These are phyloP conservation scores for Solanum appendiculatum DNA, from an alignment of 257 asterid species.

Conservation along the genomic window DNA sequence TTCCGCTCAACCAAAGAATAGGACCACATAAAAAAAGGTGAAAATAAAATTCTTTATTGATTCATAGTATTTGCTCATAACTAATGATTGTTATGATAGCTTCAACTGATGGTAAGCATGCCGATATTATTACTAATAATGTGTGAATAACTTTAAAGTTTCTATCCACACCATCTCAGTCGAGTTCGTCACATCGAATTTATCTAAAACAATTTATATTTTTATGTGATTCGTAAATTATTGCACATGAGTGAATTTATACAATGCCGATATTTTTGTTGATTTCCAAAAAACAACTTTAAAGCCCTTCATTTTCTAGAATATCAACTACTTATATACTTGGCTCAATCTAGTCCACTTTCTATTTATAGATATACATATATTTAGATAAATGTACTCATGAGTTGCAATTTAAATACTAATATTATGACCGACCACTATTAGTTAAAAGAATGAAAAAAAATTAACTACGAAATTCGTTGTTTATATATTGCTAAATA, in stretches of 20 bases:
- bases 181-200: background rate
- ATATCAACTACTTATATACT: background rate
- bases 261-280: background rate
- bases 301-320: background rate
- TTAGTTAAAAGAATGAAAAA: no score
- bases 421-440: no score
- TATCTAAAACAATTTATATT: rapidly evolving
- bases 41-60: background rate
- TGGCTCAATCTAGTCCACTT: background rate
- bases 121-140: background rate
- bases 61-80: background rate
- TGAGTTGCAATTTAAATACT: no score
- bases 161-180: background rate
- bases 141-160: background rate
- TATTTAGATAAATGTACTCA: no score
- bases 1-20: background rate
- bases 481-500: background rate
- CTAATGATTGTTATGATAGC: background rate
- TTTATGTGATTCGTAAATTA: background rate
- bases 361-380: background rate
- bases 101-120: background rate
- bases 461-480: background rate
- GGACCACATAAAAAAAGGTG: background rate
- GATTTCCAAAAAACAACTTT: background rate
- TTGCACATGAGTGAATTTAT: background rate